Conservation (phyloP, 208 protist genomes). For the Crithidia sp. region DNA sequence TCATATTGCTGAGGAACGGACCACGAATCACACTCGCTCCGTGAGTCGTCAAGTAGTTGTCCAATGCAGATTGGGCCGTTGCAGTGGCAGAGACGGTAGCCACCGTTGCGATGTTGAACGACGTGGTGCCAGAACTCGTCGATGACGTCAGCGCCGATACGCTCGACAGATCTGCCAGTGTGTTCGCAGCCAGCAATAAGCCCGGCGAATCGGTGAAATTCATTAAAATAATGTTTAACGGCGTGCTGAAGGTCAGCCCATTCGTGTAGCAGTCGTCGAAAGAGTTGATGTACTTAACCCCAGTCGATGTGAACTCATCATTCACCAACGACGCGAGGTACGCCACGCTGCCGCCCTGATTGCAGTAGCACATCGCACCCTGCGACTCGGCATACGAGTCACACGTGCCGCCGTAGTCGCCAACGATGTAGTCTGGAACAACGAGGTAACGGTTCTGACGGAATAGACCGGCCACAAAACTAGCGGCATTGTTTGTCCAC, state of each 20-base stretch:
- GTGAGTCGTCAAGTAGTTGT: too few relatives aligned
- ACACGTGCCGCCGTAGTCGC: conserved; percentile 59
- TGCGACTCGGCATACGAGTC: conserved; percentile 1
- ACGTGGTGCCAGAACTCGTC: too few relatives aligned
- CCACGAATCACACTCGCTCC: too few relatives aligned
- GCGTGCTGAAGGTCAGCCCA: not conserved
- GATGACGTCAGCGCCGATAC: too few relatives aligned
- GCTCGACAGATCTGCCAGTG: not conserved
- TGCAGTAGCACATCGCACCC: conserved; percentile 53
- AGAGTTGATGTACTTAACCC: not conserved
- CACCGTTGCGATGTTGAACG: too few relatives aligned
- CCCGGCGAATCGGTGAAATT: not conserved
- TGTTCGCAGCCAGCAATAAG: not conserved
- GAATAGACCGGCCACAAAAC: conserved; percentile 36
- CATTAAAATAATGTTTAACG: conserved; percentile 15
- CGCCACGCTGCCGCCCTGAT: conserved; percentile 15
- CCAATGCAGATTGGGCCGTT: too few relatives aligned
- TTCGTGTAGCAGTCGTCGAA: conserved; percentile 7
- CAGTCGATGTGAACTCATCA: not conserved
- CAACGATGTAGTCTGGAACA: conserved; percentile 52
- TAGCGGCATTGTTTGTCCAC: conserved; percentile 10
- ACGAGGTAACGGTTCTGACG: conserved; percentile 61
- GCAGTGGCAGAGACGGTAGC: too few relatives aligned
- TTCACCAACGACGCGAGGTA: not conserved
- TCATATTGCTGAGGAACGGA: not conserved